These are phyloP conservation scores for Entomortierella beljakovae DNA, from an alignment of 192 early-diverging fungal species.

Conservation along the genomic window DNA sequence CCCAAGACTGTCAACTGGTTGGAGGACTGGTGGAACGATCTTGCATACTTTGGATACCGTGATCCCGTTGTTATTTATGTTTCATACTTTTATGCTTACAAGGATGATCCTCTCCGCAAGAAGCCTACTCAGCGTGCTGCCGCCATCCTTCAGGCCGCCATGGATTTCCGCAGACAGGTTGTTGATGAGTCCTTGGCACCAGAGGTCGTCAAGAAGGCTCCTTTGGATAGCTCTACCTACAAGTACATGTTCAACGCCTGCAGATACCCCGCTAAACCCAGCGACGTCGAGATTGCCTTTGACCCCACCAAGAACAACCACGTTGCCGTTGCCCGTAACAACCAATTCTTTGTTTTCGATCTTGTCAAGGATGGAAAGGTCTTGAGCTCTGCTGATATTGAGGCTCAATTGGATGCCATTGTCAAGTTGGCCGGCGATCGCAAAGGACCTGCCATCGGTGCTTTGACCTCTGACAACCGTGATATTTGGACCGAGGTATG, in stretches of 20 bases:
- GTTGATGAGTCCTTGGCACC: conserved; percentile 73
- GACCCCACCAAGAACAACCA: conserved; percentile 85
- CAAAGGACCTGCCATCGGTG: conserved; percentile 83
- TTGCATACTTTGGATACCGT: conserved; percentile 94
- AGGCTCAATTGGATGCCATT: conserved; percentile 61
- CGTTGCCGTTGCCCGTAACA: conserved; percentile 89
- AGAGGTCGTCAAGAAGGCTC: conserved; percentile 80
- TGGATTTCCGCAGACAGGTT: conserved; percentile 89
- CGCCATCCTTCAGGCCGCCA: conserved; percentile 86
- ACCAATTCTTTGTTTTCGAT: conserved; percentile 89
- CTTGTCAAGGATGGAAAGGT: conserved; percentile 80
- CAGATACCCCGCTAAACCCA: conserved; percentile 89
- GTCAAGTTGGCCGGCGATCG: conserved; percentile 68
- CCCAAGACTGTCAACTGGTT: conserved; percentile 88
- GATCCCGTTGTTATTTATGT: conserved; percentile 97
- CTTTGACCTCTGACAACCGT: conserved; percentile 91
- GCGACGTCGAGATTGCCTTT: conserved; percentile 80
- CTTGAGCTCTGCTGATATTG: conserved; percentile 87
- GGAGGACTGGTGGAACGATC: conserved; percentile 98
- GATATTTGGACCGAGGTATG: conserved; percentile 90
- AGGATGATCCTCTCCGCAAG: conserved; percentile 86
- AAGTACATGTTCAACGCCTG: conserved; percentile 98
- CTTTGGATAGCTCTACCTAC: conserved; percentile 93
- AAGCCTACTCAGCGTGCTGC: conserved; percentile 89
- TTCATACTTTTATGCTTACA: conserved; percentile 96